Evolutionary conservation across 2,329 filamentous ascomycete genomes (phyloP), one percentile per base, ranked within the genome.

Genomic region (Diaporthe sp.): DNA sequence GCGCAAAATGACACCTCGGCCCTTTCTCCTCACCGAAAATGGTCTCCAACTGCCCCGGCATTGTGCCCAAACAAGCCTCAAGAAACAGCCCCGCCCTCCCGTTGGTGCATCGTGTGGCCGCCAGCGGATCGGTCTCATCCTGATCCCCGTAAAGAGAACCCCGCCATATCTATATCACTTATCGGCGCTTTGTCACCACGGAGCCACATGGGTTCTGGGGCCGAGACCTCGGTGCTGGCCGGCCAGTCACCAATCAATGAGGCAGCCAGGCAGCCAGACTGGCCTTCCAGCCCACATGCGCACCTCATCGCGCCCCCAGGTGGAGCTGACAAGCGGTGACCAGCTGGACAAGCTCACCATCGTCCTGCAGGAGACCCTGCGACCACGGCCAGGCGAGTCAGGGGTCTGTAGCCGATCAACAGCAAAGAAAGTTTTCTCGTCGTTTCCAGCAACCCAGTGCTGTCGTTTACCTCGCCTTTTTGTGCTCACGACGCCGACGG

Each of bases 251-350:
- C 55, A 71, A 33, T 60, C 40, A 38, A 28, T 40, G n/a, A 25
- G 19, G 30, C 58, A 13, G 55, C 35, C 55, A 33, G 35, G 17
- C 64, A 22, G 12, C 64, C 8, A 13, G 17, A 19, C 35, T 17
- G 30, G 45, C 42, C 30, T 45, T 38, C 69, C n/a, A 30, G 30
- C 69, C 69, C 42, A 30, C 69, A 60, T 54, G 55, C 19, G 55
- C 69, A 52, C 42, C 57, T 71, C 69, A 42, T 61, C 55, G 55
- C 22, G 40, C 45, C 9, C 47, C 50, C 5, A 7, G 69, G 54
- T 71, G 69, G 69, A 71, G 55, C 69, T 71, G 69, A 71, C 22
- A 61, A 40, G 69, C 69, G 69, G 69, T 71, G 69, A 61, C 68
- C 42, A 50, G 68, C 42, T 67, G 61, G 45, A 67, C 61, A 67